phyloP scores from a whole-genome alignment of 148 eudicot genomes.

The Beta vulgaris region DNA sequence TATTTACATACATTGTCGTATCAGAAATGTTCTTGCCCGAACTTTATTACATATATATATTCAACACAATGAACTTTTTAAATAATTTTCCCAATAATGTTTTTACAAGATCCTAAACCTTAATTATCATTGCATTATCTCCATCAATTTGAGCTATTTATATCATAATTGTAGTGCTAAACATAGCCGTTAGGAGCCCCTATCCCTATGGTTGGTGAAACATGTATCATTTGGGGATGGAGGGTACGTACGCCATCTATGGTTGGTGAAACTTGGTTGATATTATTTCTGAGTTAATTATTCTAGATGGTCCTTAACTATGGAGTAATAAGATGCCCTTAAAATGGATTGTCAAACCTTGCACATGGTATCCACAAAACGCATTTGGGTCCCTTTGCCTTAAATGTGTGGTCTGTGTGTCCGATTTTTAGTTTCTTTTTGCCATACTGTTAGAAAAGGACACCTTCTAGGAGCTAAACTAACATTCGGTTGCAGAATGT shows the following conservation, averaged over 20 bases:
- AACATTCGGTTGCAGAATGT: too few relatives aligned
- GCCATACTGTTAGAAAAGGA: not conserved
- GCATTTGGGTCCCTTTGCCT: not conserved
- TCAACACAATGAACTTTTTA: too few relatives aligned
- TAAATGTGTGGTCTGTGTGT: constrained; percentile 2
- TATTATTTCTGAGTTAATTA: not conserved
- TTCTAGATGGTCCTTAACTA: constrained; percentile 2
- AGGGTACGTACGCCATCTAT: not conserved
- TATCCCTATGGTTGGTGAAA: too few relatives aligned
- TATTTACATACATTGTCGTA: too few relatives aligned
- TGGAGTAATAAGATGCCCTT: not conserved
- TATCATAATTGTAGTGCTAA: too few relatives aligned
- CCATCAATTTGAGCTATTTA: too few relatives aligned
- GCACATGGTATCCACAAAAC: constrained; percentile 11
- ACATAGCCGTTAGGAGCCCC: too few relatives aligned
- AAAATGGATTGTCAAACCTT: constrained; percentile 12
- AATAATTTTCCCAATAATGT: too few relatives aligned
- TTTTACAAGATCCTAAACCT: too few relatives aligned
- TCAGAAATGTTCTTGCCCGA: too few relatives aligned
- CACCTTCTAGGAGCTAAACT: not conserved
- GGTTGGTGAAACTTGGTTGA: not conserved
- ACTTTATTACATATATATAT: too few relatives aligned
- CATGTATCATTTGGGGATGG: not conserved
- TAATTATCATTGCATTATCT: too few relatives aligned
- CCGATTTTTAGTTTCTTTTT: constrained; percentile 5